These are phyloP conservation scores for Citrus unshiu DNA, from an alignment of 345 rosid genomes.

Conservation along the genomic window DNA sequence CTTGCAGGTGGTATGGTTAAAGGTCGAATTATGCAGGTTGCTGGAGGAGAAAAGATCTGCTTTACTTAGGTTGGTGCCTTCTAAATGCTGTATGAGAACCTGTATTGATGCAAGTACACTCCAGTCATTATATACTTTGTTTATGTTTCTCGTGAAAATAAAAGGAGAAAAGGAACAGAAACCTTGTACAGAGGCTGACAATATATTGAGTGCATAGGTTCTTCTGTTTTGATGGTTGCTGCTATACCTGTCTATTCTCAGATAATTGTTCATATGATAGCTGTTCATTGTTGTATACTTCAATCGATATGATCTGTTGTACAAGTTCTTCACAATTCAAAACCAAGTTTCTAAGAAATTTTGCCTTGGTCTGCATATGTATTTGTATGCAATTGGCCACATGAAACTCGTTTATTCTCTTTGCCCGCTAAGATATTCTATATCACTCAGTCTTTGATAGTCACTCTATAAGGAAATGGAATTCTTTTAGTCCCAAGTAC, in stretches of 20 bases:
- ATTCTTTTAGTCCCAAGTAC: neutral
- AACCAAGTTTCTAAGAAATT: neutral
- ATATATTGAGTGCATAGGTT: neutral
- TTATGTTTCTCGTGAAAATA: neutral
- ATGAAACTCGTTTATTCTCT: neutral
- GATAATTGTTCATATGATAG: neutral
- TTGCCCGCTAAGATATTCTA: neutral
- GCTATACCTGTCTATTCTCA: neutral
- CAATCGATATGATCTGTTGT: too few relatives aligned
- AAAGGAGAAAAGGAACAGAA: neutral
- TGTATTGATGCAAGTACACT: neutral
- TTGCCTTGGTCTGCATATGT: neutral
- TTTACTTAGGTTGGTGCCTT: slow-evolving; percentile 62
- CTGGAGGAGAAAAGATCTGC: slow-evolving; percentile 98
- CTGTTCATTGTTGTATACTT: neutral
- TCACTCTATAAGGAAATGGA: neutral
- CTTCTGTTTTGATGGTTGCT: too few relatives aligned
- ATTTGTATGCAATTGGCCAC: neutral
- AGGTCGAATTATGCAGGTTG: slow-evolving; percentile 90
- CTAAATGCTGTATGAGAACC: neutral
- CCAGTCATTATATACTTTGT: neutral
- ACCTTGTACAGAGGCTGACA: slow-evolving; percentile 2
- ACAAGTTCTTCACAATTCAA: too few relatives aligned
- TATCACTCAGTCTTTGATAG: neutral
- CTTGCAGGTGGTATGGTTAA: slow-evolving; percentile 85